Evolutionary conservation across 805 yeast species (phyloP), one percentile per base, ranked within the genome.

Genomic region (Yarrowia phangngaensis): DNA sequence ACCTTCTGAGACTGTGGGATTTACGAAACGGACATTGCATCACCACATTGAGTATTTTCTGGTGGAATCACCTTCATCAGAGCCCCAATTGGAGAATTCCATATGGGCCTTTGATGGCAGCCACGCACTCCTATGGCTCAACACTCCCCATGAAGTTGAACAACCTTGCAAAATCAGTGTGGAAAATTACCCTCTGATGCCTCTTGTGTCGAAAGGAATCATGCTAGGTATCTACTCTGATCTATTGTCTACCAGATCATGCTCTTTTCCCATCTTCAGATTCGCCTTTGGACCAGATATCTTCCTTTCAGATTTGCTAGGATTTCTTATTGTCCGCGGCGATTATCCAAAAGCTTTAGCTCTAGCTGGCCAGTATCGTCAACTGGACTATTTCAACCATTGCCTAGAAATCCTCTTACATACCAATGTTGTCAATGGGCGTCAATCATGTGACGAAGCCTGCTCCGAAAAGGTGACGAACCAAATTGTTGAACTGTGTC

Each of bases 131-230:
- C 51, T 59, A 2, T 60, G 62, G 58, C 48, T 56, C 22, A 48
- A 51, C 6, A 53, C 55, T 8, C 41, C 36, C 7, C n/a, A n/a
- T n/a, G n/a, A n/a, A n/a, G 20, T 19, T 9, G 51, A 46, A 11
- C 35, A 40, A 7, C 33, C 48, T 15, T 24, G 46, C 24, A 26
- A 45, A 13, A 29, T 36, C 15, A 19, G 15, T 50, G 58, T 70
- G n/a, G 73, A 71, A 22, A 65, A 73, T n/a, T 76, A 75, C 56
- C 81, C 81, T 0, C 60, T 76, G 16, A 70, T 75, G 4, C 63
- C 72, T 24, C 62, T 74, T 26, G 54, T 65, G n/a, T 68, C 65
- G 26, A 73, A 75, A 50, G 79, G 78, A 24, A 62, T 74, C 41
- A 61, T 75, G 6, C 64, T 73, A 46, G 76, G 79, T 4, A 59